Evolutionary conservation across 306 rosid species (phyloP).

Genomic region (Myrica gale): DNA sequence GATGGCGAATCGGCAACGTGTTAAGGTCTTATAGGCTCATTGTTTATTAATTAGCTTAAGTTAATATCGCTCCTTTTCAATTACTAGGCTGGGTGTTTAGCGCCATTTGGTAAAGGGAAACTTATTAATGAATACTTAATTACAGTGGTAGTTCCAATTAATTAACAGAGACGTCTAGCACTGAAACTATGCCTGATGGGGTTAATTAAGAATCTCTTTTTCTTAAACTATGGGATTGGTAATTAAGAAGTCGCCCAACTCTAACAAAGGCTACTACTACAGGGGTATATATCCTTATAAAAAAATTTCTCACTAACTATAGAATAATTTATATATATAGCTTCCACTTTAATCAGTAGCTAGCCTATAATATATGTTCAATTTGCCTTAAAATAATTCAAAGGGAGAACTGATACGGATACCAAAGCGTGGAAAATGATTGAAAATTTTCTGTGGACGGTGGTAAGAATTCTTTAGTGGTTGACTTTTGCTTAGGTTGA

Average conservation of each 20-base stretch:
- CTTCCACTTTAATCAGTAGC: not conserved
- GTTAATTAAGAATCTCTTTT: too few species aligned
- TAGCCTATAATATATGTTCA: constrained; percentile 34
- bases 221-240: too few species aligned
- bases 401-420: constrained; percentile 6
- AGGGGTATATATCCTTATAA: too few species aligned
- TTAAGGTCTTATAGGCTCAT: not conserved
- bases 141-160: too few species aligned
- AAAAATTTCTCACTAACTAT: too few species aligned
- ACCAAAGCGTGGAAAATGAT: too few species aligned
- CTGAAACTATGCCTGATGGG: not conserved
- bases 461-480: constrained; percentile 49
- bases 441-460: constrained; percentile 17
- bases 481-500: constrained; percentile 66
- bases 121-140: not conserved
- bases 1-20: constrained; percentile 6
- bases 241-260: too few species aligned
- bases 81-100: not conserved
- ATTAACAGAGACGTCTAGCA: not conserved
- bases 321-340: too few species aligned
- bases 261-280: too few species aligned
- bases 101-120: not conserved
- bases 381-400: constrained; percentile 22
- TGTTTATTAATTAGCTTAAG: not conserved
- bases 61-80: not conserved